Base-by-base conservation (phyloP, 352 stramenopile genomes). In the Globisporangium middletonii region DNA sequence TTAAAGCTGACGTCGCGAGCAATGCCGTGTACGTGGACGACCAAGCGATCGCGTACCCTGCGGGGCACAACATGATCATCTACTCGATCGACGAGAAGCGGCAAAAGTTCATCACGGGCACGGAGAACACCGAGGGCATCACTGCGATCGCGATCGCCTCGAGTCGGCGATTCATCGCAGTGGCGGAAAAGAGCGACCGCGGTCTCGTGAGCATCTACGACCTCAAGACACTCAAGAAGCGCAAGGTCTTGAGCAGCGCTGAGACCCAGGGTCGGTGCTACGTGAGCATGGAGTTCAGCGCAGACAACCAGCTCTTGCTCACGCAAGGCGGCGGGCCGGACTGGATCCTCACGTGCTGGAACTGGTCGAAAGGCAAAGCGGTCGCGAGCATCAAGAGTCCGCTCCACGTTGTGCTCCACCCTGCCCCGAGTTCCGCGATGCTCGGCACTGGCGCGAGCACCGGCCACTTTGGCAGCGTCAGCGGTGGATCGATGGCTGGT, bases 321-420 rank as follows among this genome's bases (percentile, higher is more conserved):
- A 89, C 90, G 2, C 86, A 97, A 53, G 84, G 86, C 44, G 89
- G 85, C 7, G 70, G 73, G 1, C 85, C 86, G 4, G 83, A 95
- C 67, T 95, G 86, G 87, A 92, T 85, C 45, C 72, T 98, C 33
- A 89, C 90, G 47, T 86, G 84, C 58, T 98, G 90, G 90, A 94
- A 96, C 64, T 97, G 89, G 89, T 84, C 89, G 48, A 97, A 96
- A 58, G 91, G 85, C 46, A 97, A 97, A 59, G 70, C 88, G 0
- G 70, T 95, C 1, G 83, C 82, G 27, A 86, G 67, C 48, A 78
- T 91, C 55, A 90, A 91, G 67, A 73, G 73, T 26, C 79, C 82
- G 13, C 60, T 92, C 18, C 70, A 88, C 59, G 75, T 81, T 7
- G 68, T 73, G 43, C 60, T 76, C 0, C 70, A 78, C 37, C 57